phyloP scores from a whole-genome alignment of 805 yeast genomes.

The Pichia insulana region DNA sequence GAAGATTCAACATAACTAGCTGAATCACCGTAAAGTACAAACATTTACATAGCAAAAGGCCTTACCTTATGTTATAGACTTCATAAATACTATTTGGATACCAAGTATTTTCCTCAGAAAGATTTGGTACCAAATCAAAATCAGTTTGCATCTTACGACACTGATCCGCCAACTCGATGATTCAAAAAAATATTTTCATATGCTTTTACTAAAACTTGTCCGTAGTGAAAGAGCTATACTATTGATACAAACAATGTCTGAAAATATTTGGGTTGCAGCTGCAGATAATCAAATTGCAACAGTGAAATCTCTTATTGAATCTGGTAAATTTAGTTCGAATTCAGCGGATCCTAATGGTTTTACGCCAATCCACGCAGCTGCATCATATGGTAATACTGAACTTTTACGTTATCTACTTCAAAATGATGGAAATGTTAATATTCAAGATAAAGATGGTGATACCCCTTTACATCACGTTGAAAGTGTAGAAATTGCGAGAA shows the following conservation, averaged over 20 bases:
- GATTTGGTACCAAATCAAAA: too few species aligned
- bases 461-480: conserved; percentile 93
- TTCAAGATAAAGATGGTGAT: conserved; percentile 85
- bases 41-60: too few species aligned
- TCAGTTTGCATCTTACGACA: too few species aligned
- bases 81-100: too few species aligned
- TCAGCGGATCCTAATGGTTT: conserved; percentile 88
- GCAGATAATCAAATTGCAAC: conserved; percentile 64
- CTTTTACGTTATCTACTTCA: conserved; percentile 48
- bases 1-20: too few species aligned
- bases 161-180: too few species aligned
- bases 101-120: too few species aligned
- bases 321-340: conserved; percentile 52
- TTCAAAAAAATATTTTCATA: not conserved
- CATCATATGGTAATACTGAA: conserved; percentile 78
- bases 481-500: conserved; percentile 52
- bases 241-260: conserved; percentile 10
- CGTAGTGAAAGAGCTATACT: too few species aligned
- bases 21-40: too few species aligned
- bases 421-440: conserved; percentile 71
- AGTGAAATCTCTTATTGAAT: conserved; percentile 48
- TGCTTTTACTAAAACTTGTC: too few species aligned
- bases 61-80: too few species aligned
- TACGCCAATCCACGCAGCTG: conserved; percentile 96
- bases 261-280: conserved; percentile 90